Percentiles rank a stretch among this genome's conserved stretches.
Evolutionary conservation across 2,329 filamentous ascomycete species (phyloP).

Genomic region (Nannizziopsis arthrosporioides): DNA sequence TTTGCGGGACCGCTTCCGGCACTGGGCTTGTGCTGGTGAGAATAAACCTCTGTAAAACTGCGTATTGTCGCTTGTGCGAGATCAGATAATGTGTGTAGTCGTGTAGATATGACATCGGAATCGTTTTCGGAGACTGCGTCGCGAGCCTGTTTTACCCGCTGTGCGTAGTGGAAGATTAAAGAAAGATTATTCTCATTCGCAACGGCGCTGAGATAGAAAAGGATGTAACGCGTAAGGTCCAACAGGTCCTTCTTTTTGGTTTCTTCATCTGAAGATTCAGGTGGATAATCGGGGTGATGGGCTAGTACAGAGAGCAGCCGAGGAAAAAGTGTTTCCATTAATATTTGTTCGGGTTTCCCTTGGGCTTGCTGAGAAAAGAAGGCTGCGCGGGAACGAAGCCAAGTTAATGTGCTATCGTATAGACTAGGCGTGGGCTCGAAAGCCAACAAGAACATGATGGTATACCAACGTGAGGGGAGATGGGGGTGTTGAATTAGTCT

Average conservation of each 20-base stretch:
- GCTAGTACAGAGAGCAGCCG: constrained; percentile 78
- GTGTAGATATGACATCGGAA: constrained; percentile 26
- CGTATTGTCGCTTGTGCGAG: constrained; percentile 71
- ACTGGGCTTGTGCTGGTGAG: constrained; percentile 49
- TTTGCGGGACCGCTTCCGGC: constrained; percentile 28
- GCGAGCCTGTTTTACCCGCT: constrained; percentile 79
- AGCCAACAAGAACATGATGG: constrained; percentile 77
- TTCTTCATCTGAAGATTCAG: constrained; percentile 23
- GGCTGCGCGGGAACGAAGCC: constrained; percentile 71
- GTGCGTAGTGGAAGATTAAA: constrained; percentile 81
- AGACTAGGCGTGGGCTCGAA: constrained; percentile 72
- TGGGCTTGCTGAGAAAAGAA: constrained; percentile 45
- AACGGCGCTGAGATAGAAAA: constrained; percentile 76
- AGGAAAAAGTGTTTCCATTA: constrained; percentile 70
- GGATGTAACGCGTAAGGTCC: constrained; percentile 76
- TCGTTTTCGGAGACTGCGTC: constrained; percentile 58
- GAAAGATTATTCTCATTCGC: constrained; percentile 79
- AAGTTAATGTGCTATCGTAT: constrained; percentile 66
- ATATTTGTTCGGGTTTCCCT: constrained; percentile 40
- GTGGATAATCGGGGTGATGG: constrained; percentile 77
- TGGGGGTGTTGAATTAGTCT: constrained; percentile 43
- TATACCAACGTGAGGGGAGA: constrained; percentile 76
- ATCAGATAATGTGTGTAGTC: constrained; percentile 75
- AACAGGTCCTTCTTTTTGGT: constrained; percentile 50
- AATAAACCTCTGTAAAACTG: constrained; percentile 73